Conservation (phyloP, 495 filamentous ascomycete genomes). For the Cryomyces minteri region DNA sequence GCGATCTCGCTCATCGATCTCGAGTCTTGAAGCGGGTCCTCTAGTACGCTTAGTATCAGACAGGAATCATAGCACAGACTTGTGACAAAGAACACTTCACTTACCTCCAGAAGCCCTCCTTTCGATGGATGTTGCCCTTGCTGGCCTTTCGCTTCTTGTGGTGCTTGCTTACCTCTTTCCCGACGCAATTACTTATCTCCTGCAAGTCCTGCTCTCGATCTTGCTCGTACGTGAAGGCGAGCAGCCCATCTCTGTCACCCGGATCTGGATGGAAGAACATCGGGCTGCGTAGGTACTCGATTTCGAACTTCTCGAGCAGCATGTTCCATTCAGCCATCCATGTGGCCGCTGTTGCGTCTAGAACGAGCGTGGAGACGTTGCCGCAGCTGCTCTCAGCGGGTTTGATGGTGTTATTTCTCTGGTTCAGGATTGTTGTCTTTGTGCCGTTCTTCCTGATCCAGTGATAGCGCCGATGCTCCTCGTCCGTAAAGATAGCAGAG, state of each 20-base stretch:
- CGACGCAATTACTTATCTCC: conserved; percentile 41
- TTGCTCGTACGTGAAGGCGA: conserved; percentile 36
- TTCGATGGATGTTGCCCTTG: too few relatives aligned
- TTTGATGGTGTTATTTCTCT: conserved; percentile 12
- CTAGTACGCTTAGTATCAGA: too few relatives aligned
- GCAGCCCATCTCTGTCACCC: conserved; percentile 40
- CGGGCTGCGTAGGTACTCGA: conserved; percentile 40
- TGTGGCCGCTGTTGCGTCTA: conserved; percentile 30
- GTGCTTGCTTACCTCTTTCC: conserved; percentile 42
- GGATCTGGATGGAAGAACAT: conserved; percentile 55
- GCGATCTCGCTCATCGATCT: conserved; percentile 44
- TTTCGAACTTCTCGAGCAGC: conserved; percentile 35
- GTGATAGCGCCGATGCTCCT: not conserved
- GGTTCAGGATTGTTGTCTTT: conserved; percentile 23
- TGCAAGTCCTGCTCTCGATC: conserved; percentile 30
- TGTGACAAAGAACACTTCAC: too few relatives aligned
- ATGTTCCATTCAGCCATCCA: conserved; percentile 42
- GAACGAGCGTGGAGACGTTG: conserved; percentile 15
- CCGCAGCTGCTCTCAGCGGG: conserved; percentile 3
- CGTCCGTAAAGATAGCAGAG: not conserved
- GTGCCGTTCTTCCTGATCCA: conserved; percentile 7
- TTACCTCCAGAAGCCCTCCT: too few relatives aligned
- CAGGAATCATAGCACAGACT: too few relatives aligned
- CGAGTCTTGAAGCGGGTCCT: conserved; percentile 15
- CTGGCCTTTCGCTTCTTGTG: too few relatives aligned